Evolutionary conservation across 2,329 filamentous ascomycete genomes (phyloP).

Genomic region (Cladosporium sp.): DNA sequence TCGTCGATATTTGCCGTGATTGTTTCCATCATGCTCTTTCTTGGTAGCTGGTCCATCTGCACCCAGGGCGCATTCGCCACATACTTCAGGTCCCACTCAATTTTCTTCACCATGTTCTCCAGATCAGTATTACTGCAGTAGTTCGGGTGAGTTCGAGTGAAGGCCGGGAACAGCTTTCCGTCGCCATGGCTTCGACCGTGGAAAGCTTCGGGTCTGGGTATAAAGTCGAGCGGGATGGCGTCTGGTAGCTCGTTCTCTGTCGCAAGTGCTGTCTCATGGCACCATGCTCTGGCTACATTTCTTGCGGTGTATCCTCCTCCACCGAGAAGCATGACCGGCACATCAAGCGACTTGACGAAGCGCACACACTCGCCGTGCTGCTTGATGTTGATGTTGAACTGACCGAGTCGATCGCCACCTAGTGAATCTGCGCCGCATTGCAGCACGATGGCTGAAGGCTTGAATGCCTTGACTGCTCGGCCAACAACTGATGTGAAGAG

Average conservation of each 20-base stretch:
- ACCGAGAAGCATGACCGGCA: slow-evolving; percentile 85
- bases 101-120: slow-evolving; percentile 71
- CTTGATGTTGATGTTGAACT: slow-evolving; percentile 93
- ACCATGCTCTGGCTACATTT: slow-evolving; percentile 93
- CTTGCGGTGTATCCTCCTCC: slow-evolving; percentile 93
- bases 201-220: slow-evolving; percentile 85
- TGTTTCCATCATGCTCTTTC: slow-evolving; percentile 11
- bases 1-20: slow-evolving; percentile 67
- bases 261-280: slow-evolving; percentile 88
- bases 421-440: slow-evolving; percentile 94
- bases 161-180: slow-evolving; percentile 76
- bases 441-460: slow-evolving; percentile 81
- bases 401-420: slow-evolving; percentile 84
- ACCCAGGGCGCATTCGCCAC: slow-evolving; percentile 75
- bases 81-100: slow-evolving; percentile 83
- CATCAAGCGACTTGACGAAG: slow-evolving; percentile 75
- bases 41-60: slow-evolving; percentile 19
- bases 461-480: slow-evolving; percentile 74
- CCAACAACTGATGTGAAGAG: slow-evolving; percentile 80
- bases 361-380: slow-evolving; percentile 87
- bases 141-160: slow-evolving; percentile 58
- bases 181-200: slow-evolving; percentile 67
- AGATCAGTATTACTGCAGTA: slow-evolving; percentile 75
- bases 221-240: slow-evolving; percentile 69
- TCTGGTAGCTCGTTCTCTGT: slow-evolving; percentile 70